Percentiles rank a stretch among this genome's conserved stretches.
Conservation (phyloP, 305 asterid genomes). For the Caryopteris hybrid region DNA sequence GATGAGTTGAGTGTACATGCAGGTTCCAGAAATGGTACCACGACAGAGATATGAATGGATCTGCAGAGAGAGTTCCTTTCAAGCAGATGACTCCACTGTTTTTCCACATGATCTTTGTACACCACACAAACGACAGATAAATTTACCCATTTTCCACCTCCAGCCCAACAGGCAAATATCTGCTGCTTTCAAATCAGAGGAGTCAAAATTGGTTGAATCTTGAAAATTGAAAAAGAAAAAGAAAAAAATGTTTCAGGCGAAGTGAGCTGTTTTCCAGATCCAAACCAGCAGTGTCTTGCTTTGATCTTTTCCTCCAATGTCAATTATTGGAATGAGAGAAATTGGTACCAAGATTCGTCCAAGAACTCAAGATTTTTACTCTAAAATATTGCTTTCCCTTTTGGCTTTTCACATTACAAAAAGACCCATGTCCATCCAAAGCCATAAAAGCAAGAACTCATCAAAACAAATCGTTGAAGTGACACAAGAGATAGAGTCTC, state of each 20-base stretch:
- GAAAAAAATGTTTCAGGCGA: conserved; percentile 7
- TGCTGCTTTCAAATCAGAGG: conserved; percentile 43
- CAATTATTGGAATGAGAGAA: conserved; percentile 39
- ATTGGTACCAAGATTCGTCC: conserved; percentile 26
- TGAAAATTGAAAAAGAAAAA: conserved; percentile 13
- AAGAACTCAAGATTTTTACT: conserved; percentile 15
- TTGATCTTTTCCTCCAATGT: conserved; percentile 18
- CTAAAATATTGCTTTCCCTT: conserved; percentile 16
- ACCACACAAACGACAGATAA: conserved; percentile 23
- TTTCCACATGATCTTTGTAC: conserved; percentile 42
- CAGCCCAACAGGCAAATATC: conserved; percentile 10
- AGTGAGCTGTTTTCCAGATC: conserved; percentile 43
- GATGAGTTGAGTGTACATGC: conserved; percentile 23
- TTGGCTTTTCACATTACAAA: conserved; percentile 27
- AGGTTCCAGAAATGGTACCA: conserved; percentile 36
- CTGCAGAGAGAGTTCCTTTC: conserved; percentile 41
- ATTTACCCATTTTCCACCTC: conserved; percentile 6
- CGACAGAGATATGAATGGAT: conserved; percentile 30
- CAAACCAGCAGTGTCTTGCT: conserved; percentile 26
- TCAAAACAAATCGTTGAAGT: conserved; percentile 25
- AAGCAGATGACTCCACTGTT: conserved; percentile 33
- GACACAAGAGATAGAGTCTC: conserved; percentile 50
- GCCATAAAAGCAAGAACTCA: conserved; percentile 14
- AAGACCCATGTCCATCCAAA: conserved; percentile 29
- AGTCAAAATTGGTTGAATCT: conserved; percentile 29